Evolutionary conservation across 2,329 filamentous ascomycete species (phyloP).

Genomic region (Stemphylium beticola): DNA sequence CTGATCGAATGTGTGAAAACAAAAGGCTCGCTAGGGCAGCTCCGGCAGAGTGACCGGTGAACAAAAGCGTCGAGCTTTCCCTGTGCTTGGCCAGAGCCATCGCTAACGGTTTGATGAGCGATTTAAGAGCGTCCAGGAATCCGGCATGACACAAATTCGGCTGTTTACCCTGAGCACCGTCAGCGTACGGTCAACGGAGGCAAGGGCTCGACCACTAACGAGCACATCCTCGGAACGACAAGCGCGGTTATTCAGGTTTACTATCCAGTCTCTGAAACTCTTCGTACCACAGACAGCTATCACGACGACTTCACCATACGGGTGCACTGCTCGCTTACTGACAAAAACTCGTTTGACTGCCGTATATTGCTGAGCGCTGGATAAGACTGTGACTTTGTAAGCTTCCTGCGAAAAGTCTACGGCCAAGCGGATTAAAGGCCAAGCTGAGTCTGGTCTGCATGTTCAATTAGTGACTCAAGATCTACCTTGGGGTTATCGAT

Average conservation of each 20-base stretch:
- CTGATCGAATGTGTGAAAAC: not conserved
- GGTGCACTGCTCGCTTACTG: not conserved
- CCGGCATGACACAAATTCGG: not conserved
- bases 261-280: conserved; percentile 1
- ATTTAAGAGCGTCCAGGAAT: not conserved
- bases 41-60: conserved; percentile 2
- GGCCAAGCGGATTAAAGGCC: conserved; percentile 1
- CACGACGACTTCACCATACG: not conserved
- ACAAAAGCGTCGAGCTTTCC: conserved; percentile 1
- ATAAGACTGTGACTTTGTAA: not conserved
- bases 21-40: conserved; percentile 1
- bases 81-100: not conserved
- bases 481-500: not conserved
- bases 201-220: not conserved
- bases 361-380: not conserved
- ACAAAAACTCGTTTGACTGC: not conserved
- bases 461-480: not conserved
- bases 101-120: not conserved
- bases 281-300: conserved; percentile 1
- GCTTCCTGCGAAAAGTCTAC: conserved; percentile 1
- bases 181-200: not conserved
- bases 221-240: not conserved
- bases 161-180: not conserved
- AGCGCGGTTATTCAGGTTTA: not conserved
- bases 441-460: not conserved